These are phyloP conservation scores for Arctium lappa DNA, from an alignment of 129 eudicot species.

Conservation along the genomic window DNA sequence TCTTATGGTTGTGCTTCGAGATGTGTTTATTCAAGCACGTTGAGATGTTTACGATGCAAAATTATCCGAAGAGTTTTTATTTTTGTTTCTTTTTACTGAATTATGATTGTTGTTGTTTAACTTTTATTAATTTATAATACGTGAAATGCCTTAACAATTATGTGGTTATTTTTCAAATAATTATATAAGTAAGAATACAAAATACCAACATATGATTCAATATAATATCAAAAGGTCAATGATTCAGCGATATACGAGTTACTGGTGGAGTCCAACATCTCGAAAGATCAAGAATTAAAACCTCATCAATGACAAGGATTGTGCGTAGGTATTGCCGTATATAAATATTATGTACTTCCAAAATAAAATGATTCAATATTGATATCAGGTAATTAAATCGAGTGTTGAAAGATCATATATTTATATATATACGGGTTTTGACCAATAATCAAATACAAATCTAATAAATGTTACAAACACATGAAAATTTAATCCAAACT, in stretches of 20 bases:
- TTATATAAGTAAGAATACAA: too few species aligned
- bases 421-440: background rate
- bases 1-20: background rate
- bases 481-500: too few species aligned
- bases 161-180: too few species aligned
- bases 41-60: background rate
- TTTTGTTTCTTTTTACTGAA: background rate
- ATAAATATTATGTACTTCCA: background rate
- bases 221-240: too few species aligned
- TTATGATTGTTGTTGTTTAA: background rate
- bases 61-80: background rate
- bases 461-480: background rate
- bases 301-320: background rate
- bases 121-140: too few species aligned
- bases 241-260: too few species aligned
- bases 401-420: too few species aligned
- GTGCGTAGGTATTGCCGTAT: background rate
- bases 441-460: background rate
- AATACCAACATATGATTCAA: too few species aligned
- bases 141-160: too few species aligned
- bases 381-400: background rate
- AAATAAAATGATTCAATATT: background rate
- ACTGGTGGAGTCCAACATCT: too few species aligned
- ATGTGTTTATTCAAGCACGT: background rate
- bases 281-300: too few species aligned